Evolutionary conservation across 331 rosid species (phyloP).

Genomic region (Cucumis variabilis): DNA sequence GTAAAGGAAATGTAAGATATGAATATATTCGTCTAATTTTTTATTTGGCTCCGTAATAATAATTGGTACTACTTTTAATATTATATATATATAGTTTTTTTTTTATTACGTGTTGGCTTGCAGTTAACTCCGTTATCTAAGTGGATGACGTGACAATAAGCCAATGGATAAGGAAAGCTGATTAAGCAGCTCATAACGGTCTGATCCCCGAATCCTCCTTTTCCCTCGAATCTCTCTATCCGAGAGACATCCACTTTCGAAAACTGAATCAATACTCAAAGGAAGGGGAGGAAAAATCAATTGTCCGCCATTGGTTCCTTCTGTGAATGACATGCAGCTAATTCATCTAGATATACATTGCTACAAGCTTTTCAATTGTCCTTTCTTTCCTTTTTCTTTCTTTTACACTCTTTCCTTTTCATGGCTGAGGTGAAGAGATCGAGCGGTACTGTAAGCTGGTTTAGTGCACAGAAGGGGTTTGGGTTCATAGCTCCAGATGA

Average conservation of each 20-base stretch:
- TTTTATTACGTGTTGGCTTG: constrained; percentile 1
- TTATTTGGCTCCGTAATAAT: not conserved
- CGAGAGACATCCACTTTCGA: constrained; percentile 9
- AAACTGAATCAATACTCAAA: constrained; percentile 2
- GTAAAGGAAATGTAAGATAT: not conserved
- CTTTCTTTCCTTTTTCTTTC: not conserved
- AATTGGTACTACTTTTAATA: not conserved
- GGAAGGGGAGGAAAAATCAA: not conserved
- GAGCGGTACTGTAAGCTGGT: constrained; percentile 83
- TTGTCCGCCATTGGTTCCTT: constrained; percentile 29
- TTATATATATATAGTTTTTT: too few relatives aligned
- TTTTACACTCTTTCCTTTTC: not conserved
- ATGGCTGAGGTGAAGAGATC: constrained; percentile 62
- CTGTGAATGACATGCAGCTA: not conserved
- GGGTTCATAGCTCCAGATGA: constrained; percentile 80
- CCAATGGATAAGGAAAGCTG: constrained; percentile 22
- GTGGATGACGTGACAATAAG: not conserved
- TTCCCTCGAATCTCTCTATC: constrained; percentile 12
- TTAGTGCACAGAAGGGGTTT: constrained; percentile 78
- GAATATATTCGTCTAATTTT: not conserved
- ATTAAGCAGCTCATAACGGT: not conserved
- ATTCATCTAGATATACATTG: not conserved
- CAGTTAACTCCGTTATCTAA: not conserved
- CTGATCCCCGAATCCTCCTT: not conserved
- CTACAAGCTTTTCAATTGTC: constrained; percentile 24